Conservation (phyloP, 306 rosid genomes). For the Medicago ruthenica region DNA sequence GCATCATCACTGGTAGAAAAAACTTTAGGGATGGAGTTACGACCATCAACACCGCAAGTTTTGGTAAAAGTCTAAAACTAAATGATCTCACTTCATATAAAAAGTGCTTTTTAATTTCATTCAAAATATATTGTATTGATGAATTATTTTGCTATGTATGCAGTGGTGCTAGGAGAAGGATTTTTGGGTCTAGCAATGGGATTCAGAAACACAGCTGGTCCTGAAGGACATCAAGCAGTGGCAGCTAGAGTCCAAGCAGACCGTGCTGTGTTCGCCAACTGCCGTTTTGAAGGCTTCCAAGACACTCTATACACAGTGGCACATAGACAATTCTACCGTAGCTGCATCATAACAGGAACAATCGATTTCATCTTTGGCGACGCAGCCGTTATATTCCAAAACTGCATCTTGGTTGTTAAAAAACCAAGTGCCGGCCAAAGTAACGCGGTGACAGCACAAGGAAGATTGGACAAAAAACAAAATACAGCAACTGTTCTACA, state of each 20-base stretch:
- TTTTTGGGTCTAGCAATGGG: constrained; percentile 74
- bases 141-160: constrained; percentile 43
- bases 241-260: constrained; percentile 85
- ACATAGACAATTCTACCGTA: constrained; percentile 81
- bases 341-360: constrained; percentile 79
- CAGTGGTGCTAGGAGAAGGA: constrained; percentile 87
- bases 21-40: constrained; percentile 73
- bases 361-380: constrained; percentile 91
- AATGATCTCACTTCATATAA: neutral
- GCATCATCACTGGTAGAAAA: constrained; percentile 73
- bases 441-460: constrained; percentile 85
- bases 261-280: constrained; percentile 67
- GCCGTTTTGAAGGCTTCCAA: constrained; percentile 93
- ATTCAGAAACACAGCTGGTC: constrained; percentile 92
- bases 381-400: constrained; percentile 75
- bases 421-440: constrained; percentile 68
- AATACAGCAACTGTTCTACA: constrained; percentile 77
- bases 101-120: neutral
- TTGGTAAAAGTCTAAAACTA: constrained; percentile 54
- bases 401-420: constrained; percentile 60
- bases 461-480: constrained; percentile 64
- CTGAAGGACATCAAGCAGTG: constrained; percentile 83
- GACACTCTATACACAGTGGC: constrained; percentile 76
- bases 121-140: neutral
- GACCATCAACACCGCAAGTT: constrained; percentile 72